Evolutionary conservation across 805 yeast species (phyloP).

Genomic region (Starmerella powellii): DNA sequence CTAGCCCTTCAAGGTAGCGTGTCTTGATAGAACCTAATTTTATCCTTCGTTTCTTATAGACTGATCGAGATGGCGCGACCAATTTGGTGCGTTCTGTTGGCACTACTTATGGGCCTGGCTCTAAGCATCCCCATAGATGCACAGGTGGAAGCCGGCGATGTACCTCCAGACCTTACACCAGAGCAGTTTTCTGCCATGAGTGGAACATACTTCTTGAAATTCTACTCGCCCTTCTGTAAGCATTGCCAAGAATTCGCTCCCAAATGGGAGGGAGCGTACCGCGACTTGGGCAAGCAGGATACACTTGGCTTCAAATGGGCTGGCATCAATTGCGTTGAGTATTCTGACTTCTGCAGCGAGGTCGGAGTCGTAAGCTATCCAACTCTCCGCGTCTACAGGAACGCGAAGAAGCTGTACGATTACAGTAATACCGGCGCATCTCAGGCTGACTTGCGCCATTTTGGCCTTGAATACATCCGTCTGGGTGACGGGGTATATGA

Average conservation of each 20-base stretch:
- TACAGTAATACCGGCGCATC: slow-evolving; percentile 15
- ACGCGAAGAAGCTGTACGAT: slow-evolving; percentile 26
- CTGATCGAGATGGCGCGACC: background rate
- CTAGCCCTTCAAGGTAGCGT: no score
- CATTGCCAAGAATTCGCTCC: slow-evolving; percentile 79
- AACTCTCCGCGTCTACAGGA: slow-evolving; percentile 46
- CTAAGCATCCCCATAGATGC: slow-evolving; percentile 6
- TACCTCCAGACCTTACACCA: slow-evolving; percentile 14
- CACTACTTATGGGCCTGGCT: background rate
- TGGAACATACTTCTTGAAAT: slow-evolving; percentile 68
- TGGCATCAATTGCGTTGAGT: slow-evolving; percentile 74
- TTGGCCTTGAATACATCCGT: slow-evolving; percentile 12
- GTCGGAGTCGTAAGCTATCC: slow-evolving; percentile 63
- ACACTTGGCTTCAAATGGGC: slow-evolving; percentile 40
- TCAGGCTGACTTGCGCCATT: slow-evolving; percentile 13
- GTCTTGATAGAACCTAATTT: no score
- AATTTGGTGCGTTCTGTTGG: background rate
- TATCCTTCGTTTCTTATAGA: no score
- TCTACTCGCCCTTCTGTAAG: slow-evolving; percentile 76
- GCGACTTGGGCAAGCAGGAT: slow-evolving; percentile 28
- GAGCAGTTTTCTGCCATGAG: slow-evolving; percentile 24
- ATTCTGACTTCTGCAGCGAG: slow-evolving; percentile 72
- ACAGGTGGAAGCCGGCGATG: slow-evolving; percentile 1
- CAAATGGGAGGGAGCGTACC: slow-evolving; percentile 60
- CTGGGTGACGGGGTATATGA: slow-evolving; percentile 14